Base-by-base conservation (phyloP, 352 stramenopile species). In the Phytophthora fragariaefolia region DNA sequence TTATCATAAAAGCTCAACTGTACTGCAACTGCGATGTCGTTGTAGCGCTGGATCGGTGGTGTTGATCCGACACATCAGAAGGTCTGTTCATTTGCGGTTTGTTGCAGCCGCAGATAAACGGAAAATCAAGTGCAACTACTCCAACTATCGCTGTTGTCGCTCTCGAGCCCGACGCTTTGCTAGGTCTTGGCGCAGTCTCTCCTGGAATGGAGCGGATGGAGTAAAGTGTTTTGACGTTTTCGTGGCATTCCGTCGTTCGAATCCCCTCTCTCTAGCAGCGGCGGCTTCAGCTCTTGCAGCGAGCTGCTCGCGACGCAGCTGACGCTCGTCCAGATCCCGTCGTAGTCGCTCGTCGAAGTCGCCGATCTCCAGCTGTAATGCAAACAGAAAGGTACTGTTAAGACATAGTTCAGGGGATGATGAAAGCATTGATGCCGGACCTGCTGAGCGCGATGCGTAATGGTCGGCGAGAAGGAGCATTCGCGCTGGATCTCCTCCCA, bases 311-410 rank as follows among this genome's bases (percentile, higher is more conserved):
- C 67, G 69, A 9, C 78, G 78, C 1, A 77, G 34, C 6, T 70
- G 69, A 4, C 80, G 76, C 8, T 77, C 67, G 58, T 85, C 80
- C 20, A 91, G 67, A 49, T 92, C 80, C 0, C 80, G 77, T 17
- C 71, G 71, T 18, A 91, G 51, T 12, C 84, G 73, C 12, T 90
- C 82, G 38, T 91, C 77, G 61, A 92, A 92, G 43, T 78, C 71
- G 1, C 67, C 76, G 15, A 91, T 64, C 8, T 76, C 49, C 26
- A 87, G 55, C 70, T 83, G 40, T 22, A 53, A 28, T 20, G 34
- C 22, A 6, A 40, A 59, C 28, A 54, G 1, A 4, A 18, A 58
- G 2, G 53, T 9, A 9, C 13, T 27, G 10, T 22, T 34, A 24
- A 32, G 34, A 22, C 42, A 8, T 1, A 40, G 43, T 22, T 18